Evolutionary conservation across 2,329 filamentous ascomycete species (phyloP).

Genomic region (Neonectria hederae): DNA sequence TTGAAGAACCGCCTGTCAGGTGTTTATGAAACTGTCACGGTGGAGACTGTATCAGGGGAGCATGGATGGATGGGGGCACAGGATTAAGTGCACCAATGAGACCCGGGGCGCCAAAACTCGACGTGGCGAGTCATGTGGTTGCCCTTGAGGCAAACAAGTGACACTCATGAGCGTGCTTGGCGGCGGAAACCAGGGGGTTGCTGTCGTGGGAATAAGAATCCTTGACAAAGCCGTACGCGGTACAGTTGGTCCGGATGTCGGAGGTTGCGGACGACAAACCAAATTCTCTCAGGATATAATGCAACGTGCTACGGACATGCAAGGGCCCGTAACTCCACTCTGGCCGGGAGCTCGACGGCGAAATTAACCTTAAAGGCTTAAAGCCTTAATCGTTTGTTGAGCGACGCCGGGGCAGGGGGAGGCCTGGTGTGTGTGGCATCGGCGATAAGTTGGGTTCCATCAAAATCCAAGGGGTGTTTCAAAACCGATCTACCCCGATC

Average conservation of each 20-base stretch:
- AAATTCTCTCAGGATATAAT: background rate
- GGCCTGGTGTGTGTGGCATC: background rate
- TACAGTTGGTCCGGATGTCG: background rate
- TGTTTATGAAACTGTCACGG: slow-evolving; percentile 1
- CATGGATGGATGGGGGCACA: background rate
- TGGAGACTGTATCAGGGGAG: background rate
- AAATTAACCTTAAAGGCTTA: background rate
- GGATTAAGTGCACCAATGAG: background rate
- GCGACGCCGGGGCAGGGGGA: background rate
- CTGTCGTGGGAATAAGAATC: background rate
- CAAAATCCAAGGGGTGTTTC: background rate
- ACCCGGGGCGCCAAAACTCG: background rate
- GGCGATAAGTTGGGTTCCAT: background rate
- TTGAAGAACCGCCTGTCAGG: background rate
- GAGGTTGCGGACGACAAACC: background rate
- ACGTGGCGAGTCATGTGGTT: background rate
- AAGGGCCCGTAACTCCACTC: background rate
- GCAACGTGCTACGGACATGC: background rate
- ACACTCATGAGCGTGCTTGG: background rate
- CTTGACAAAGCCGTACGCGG: background rate
- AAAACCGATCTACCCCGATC: background rate
- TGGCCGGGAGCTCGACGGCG: background rate
- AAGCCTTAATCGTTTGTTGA: background rate
- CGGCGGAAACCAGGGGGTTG: background rate
- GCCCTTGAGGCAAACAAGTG: background rate